These are phyloP conservation scores for Leptomonas seymouri DNA, from an alignment of 208 protist genomes.

Conservation along the genomic window DNA sequence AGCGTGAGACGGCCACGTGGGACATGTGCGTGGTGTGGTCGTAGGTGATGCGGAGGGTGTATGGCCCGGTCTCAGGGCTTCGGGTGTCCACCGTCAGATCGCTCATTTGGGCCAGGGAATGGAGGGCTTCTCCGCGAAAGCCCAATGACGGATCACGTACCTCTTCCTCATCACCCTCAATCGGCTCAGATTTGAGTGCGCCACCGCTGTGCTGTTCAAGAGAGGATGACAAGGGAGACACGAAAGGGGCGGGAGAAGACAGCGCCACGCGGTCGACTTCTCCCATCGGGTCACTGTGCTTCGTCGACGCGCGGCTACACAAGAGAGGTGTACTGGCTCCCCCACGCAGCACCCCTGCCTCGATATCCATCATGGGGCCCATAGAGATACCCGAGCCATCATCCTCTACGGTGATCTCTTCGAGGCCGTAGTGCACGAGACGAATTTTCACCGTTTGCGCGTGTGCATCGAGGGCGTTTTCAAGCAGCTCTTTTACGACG, in stretches of 20 bases:
- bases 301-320: slow-evolving; percentile 66
- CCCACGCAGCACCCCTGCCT: slow-evolving; percentile 25
- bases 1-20: slow-evolving; percentile 11
- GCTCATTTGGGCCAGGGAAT: slow-evolving; percentile 88
- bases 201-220: background rate
- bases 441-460: slow-evolving; percentile 61
- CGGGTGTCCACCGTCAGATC: slow-evolving; percentile 79
- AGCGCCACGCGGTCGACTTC: slow-evolving; percentile 2
- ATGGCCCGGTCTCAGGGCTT: slow-evolving; percentile 36
- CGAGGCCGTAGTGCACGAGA: slow-evolving; percentile 68
- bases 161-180: slow-evolving; percentile 5
- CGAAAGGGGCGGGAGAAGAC: background rate
- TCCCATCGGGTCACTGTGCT: slow-evolving; percentile 22
- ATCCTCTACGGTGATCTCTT: slow-evolving; percentile 81
- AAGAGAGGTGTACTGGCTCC: slow-evolving; percentile 62
- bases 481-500: slow-evolving; percentile 88
- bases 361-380: slow-evolving; percentile 38
- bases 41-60: slow-evolving; percentile 55
- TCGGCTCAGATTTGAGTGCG: background rate
- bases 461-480: slow-evolving; percentile 88
- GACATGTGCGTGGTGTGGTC: slow-evolving; percentile 33
- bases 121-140: slow-evolving; percentile 98
- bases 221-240: background rate
- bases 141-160: slow-evolving; percentile 69
- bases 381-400: slow-evolving; percentile 78